Conservation (phyloP, 805 yeast species). For the Candida berthetii region DNA sequence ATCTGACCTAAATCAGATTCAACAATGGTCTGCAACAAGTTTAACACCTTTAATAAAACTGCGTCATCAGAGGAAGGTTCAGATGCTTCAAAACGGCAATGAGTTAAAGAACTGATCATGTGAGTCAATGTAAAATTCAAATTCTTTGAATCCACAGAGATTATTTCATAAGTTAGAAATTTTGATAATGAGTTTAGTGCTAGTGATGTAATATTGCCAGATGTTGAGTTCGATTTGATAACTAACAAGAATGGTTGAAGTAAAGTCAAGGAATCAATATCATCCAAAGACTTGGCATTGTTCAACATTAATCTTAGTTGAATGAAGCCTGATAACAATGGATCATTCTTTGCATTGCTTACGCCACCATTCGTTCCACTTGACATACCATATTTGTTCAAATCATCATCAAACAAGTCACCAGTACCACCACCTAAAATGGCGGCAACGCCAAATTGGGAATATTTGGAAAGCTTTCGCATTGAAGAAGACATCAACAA, state of each 20-base stretch:
- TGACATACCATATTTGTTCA: slow-evolving; percentile 20
- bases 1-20: slow-evolving; percentile 56
- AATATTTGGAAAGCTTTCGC: slow-evolving; percentile 77
- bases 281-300: slow-evolving; percentile 42
- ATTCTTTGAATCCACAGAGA: slow-evolving; percentile 49
- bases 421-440: slow-evolving; percentile 59
- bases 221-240: slow-evolving; percentile 75
- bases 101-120: slow-evolving; percentile 66
- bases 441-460: slow-evolving; percentile 79
- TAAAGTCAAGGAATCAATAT: slow-evolving; percentile 65
- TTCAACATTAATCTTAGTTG: slow-evolving; percentile 69
- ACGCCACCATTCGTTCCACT: slow-evolving; percentile 5
- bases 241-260: slow-evolving; percentile 84
- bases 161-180: slow-evolving; percentile 62
- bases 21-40: slow-evolving; percentile 63
- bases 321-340: slow-evolving; percentile 71
- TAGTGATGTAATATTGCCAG: slow-evolving; percentile 79
- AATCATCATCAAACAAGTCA: slow-evolving; percentile 41
- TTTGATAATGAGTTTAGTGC: slow-evolving; percentile 74
- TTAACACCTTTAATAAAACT: slow-evolving; percentile 75
- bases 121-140: slow-evolving; percentile 55
- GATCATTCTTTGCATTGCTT: slow-evolving; percentile 36
- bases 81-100: slow-evolving; percentile 92
- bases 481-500: slow-evolving; percentile 80
- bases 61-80: slow-evolving; percentile 92